phyloP scores from a whole-genome alignment of 805 yeast species.

The Wickerhamomyces tratensis region DNA sequence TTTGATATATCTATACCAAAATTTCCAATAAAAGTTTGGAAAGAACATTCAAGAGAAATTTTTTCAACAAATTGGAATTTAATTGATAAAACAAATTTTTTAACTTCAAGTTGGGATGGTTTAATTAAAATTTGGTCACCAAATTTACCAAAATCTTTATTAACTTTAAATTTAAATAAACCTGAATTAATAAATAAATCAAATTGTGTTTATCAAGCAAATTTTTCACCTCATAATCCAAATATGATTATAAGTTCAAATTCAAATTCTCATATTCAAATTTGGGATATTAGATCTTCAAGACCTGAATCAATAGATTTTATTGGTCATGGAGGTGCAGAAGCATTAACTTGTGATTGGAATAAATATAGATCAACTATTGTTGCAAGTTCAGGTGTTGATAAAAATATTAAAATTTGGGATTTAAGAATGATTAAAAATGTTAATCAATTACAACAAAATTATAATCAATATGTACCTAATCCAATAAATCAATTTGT shows the following conservation, averaged over 20 bases:
- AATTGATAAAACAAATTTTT: conserved; percentile 56
- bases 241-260: conserved; percentile 57
- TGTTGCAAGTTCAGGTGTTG: conserved; percentile 89
- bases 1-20: conserved; percentile 63
- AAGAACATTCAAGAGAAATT: conserved; percentile 73
- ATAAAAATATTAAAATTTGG: conserved; percentile 77
- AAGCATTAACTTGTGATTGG: conserved; percentile 76
- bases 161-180: conserved; percentile 38
- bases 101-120: conserved; percentile 91
- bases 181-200: conserved; percentile 17
- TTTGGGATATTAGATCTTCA: conserved; percentile 77
- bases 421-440: conserved; percentile 64
- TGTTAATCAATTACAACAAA: conserved; percentile 27
- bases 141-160: conserved; percentile 39
- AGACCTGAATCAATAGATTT: conserved; percentile 47
- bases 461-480: conserved; percentile 38
- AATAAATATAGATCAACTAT: conserved; percentile 78
- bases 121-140: conserved; percentile 75
- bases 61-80: conserved; percentile 68
- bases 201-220: conserved; percentile 70
- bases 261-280: conserved; percentile 62
- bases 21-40: conserved; percentile 65
- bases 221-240: conserved; percentile 80
- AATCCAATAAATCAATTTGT: conserved; percentile 66
- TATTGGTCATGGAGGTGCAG: conserved; percentile 73